Percentiles rank a stretch among this genome's conserved stretches.
phyloP scores from a whole-genome alignment of 2,329 filamentous ascomycete species.

The Fusarium paranaense region DNA sequence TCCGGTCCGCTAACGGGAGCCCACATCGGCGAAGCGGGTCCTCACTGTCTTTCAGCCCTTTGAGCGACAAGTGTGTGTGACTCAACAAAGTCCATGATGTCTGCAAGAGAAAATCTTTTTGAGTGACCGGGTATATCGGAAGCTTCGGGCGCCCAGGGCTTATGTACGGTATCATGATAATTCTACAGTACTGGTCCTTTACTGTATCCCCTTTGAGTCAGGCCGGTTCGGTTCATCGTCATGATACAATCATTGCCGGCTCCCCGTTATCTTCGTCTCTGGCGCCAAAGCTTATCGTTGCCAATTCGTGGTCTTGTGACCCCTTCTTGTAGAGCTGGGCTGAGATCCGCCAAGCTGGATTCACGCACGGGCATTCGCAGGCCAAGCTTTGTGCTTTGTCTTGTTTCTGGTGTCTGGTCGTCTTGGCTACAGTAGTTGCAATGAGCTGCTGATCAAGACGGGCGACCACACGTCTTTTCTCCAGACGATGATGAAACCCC shows the following conservation, averaged over 20 bases:
- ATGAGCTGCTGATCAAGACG: background rate
- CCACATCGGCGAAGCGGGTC: slow-evolving; percentile 2
- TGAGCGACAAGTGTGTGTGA: background rate
- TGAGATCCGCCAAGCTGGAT: background rate
- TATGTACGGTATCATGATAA: background rate
- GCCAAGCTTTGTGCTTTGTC: background rate
- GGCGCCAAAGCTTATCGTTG: background rate
- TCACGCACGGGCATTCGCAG: background rate
- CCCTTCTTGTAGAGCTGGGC: background rate
- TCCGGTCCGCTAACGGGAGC: slow-evolving; percentile 3
- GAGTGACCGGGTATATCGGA: background rate
- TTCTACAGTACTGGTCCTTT: background rate
- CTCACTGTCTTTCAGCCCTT: background rate
- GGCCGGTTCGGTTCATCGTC: background rate
- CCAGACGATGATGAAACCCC: slow-evolving; percentile 6
- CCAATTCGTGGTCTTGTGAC: background rate
- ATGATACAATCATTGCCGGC: background rate
- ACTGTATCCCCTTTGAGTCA: background rate
- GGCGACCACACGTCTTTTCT: background rate
- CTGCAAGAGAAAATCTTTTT: background rate
- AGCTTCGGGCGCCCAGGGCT: background rate
- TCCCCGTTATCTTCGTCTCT: background rate
- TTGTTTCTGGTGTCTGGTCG: background rate
- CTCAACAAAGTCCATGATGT: background rate
- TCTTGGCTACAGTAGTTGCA: background rate